A percentile compares a stretch with the other conserved stretches of the same genome.
Evolutionary conservation across 345 rosid species (phyloP).

Genomic region (Rubroshorea leprosula): DNA sequence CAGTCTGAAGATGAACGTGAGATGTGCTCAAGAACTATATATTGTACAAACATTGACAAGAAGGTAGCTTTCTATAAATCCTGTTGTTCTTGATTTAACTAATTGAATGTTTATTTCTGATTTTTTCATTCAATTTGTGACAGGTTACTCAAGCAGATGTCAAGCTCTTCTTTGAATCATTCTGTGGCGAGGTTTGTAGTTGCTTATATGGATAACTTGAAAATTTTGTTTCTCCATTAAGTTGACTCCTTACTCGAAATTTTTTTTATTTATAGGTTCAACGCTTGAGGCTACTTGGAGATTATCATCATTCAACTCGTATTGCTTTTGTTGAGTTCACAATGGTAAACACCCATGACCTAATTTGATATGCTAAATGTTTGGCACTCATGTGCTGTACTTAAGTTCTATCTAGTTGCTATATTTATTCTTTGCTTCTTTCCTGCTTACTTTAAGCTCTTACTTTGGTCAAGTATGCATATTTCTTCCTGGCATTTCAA

Average conservation of each 20-base stretch:
- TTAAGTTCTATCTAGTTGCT: neutral
- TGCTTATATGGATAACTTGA: constrained; percentile 2
- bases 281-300: constrained; percentile 92
- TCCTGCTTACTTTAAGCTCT: neutral
- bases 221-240: neutral
- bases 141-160: constrained; percentile 68
- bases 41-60: constrained; percentile 91
- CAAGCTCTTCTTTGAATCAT: constrained; percentile 57
- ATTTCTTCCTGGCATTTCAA: neutral
- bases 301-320: constrained; percentile 84
- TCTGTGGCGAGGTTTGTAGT: constrained; percentile 67
- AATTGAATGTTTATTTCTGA: neutral
- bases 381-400: neutral
- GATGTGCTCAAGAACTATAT: constrained; percentile 89
- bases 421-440: neutral
- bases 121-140: neutral
- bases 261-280: constrained; percentile 42
- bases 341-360: constrained; percentile 34
- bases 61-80: constrained; percentile 38
- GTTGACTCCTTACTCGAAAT: neutral
- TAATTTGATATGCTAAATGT: neutral
- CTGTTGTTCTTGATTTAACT: neutral
- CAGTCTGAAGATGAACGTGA: constrained; percentile 91
- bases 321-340: constrained; percentile 93
- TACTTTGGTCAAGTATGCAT: neutral